Conservation (phyloP, 371 early-diverging fungal genomes). For the Mortierella sp. region DNA sequence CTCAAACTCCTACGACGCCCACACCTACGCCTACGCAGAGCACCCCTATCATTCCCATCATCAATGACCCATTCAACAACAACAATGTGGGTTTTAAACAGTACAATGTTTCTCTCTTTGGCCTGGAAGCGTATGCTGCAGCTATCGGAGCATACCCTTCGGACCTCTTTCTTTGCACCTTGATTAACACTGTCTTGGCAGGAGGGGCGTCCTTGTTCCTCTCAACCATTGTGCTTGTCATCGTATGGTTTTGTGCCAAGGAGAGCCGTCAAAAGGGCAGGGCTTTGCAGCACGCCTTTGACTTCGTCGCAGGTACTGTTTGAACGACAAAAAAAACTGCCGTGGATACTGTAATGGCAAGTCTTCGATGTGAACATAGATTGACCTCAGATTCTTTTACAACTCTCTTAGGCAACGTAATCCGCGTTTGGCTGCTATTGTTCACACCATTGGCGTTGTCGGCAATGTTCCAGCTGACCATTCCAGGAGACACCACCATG, state of each 20-base stretch:
- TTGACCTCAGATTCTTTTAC: background rate
- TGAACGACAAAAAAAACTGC: background rate
- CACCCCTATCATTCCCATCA: constrained; percentile 18
- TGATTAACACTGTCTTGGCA: constrained; percentile 43
- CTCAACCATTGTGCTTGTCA: constrained; percentile 39
- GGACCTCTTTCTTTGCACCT: constrained; percentile 59
- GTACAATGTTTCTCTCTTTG: constrained; percentile 56
- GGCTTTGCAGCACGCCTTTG: constrained; percentile 42
- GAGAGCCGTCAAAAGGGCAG: constrained; percentile 47
- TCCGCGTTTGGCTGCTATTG: constrained; percentile 48
- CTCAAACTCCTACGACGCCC: background rate
- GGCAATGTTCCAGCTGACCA: constrained; percentile 54
- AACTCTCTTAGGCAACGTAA: constrained; percentile 36
- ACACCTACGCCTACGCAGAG: constrained; percentile 13
- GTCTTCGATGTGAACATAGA: background rate
- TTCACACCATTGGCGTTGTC: constrained; percentile 55
- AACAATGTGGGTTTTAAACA: constrained; percentile 7
- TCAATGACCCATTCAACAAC: constrained; percentile 38
- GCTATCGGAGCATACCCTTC: constrained; percentile 62
- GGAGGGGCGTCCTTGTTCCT: constrained; percentile 53
- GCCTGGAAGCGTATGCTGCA: constrained; percentile 60
- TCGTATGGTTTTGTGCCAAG: constrained; percentile 38
- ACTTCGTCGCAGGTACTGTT: constrained; percentile 46
- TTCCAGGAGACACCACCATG: constrained; percentile 36
- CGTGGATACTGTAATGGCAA: background rate